Evolutionary conservation across 345 rosid genomes (phyloP).

Genomic region (Eucalyptus sp.): DNA sequence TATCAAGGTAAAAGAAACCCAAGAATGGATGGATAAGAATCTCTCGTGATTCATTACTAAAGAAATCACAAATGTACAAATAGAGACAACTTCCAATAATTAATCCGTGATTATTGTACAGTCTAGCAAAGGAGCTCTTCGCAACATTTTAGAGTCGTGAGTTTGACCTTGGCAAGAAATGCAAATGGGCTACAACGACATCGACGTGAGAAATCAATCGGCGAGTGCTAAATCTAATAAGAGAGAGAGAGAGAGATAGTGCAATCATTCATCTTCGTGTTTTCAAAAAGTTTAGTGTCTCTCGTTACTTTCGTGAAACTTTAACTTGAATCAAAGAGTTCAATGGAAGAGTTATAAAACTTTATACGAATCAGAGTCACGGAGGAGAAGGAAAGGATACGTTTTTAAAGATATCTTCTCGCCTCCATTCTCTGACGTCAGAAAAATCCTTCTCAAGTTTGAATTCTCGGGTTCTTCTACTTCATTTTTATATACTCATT

Average conservation of each 20-base stretch:
- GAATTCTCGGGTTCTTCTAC: not conserved
- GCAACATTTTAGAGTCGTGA: not conserved
- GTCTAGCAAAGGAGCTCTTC: not conserved
- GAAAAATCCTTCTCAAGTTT: not conserved
- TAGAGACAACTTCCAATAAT: not conserved
- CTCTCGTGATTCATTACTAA: too few relatives aligned
- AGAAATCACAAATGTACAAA: not conserved
- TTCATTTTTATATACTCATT: not conserved
- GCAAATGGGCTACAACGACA: not conserved
- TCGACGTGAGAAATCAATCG: fast-evolving
- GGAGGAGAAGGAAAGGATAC: not conserved
- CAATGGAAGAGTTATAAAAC: not conserved
- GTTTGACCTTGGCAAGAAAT: not conserved
- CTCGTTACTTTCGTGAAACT: not conserved
- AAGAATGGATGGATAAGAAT: too few relatives aligned
- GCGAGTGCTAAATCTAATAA: too few relatives aligned
- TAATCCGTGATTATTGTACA: not conserved
- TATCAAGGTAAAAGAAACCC: too few relatives aligned
- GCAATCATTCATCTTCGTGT: not conserved
- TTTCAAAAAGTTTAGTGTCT: not conserved
- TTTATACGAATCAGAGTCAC: too few relatives aligned
- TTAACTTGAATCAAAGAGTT: not conserved
- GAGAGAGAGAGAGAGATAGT: fast-evolving
- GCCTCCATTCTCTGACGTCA: too few relatives aligned
- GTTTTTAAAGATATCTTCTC: not conserved